Evolutionary conservation across 169 alveolate genomes (phyloP).

Genomic region (Babesia bigemina): DNA sequence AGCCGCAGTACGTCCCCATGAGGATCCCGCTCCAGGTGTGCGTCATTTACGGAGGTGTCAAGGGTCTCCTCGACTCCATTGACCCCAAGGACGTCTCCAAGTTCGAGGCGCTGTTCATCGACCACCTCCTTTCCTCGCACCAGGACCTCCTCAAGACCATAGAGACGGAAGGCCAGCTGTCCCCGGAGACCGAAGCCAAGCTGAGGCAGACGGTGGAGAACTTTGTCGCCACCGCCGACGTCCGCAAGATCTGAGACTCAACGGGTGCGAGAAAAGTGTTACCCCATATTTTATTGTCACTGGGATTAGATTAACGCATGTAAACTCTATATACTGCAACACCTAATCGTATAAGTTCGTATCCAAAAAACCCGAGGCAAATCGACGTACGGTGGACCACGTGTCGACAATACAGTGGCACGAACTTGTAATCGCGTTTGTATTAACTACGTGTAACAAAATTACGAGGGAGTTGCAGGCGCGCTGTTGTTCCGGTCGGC

Average conservation of each 20-base stretch:
- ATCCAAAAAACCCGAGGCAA: too few relatives aligned
- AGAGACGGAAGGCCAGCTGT: conserved; percentile 56
- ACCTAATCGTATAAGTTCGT: not conserved
- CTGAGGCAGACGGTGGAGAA: conserved; percentile 48
- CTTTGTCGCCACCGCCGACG: conserved; percentile 54
- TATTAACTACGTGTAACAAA: too few relatives aligned
- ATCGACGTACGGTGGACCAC: not conserved
- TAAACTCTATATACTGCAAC: conserved; percentile 2
- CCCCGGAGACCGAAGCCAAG: conserved; percentile 62
- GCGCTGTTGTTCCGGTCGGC: too few relatives aligned
- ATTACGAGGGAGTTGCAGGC: too few relatives aligned
- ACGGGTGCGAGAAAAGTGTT: not conserved
- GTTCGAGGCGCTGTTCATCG: conserved; percentile 64
- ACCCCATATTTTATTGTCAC: not conserved
- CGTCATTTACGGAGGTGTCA: conserved; percentile 83
- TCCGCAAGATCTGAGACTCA: conserved; percentile 19
- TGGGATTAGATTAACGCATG: conserved; percentile 4
- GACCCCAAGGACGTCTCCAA: conserved; percentile 73
- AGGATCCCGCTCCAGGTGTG: conserved; percentile 77
- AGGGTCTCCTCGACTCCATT: conserved; percentile 77
- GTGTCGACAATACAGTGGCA: not conserved
- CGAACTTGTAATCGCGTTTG: too few relatives aligned
- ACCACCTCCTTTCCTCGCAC: conserved; percentile 49
- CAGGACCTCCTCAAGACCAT: conserved; percentile 59
- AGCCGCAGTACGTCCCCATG: conserved; percentile 87